Conservation (phyloP, 2,329 filamentous ascomycete species). For the Zymoseptoria ardabiliae region DNA sequence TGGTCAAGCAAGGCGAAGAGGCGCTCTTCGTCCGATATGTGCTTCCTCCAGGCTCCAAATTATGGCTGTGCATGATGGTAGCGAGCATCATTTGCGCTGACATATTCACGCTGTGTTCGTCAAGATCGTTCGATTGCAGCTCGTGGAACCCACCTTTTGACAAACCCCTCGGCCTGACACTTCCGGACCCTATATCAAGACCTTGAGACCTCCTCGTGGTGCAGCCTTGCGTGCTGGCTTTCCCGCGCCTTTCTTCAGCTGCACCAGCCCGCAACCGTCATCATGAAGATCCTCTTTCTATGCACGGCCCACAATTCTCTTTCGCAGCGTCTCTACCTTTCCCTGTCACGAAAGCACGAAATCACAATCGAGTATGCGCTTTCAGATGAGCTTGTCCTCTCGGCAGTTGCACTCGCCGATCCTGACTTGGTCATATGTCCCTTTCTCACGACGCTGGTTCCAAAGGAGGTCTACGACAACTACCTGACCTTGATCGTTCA, state of each 20-base stretch:
- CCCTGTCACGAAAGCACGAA: constrained; percentile 31
- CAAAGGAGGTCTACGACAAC: constrained; percentile 32
- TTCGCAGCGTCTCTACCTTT: constrained; percentile 35
- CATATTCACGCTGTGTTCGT: neutral
- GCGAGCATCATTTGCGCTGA: neutral
- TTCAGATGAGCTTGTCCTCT: constrained; percentile 30
- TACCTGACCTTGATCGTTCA: constrained; percentile 37
- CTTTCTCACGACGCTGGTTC: constrained; percentile 36
- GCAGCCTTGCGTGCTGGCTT: neutral
- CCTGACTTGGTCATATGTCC: constrained; percentile 39
- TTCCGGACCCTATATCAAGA: neutral
- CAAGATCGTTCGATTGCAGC: neutral
- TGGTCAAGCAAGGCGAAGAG: neutral
- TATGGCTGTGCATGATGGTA: neutral
- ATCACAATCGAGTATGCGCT: constrained; percentile 37
- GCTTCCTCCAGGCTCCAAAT: neutral
- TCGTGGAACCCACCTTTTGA: neutral
- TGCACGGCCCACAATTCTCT: constrained; percentile 42
- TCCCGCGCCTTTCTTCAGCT: neutral
- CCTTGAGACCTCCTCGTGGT: neutral
- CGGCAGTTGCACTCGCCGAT: constrained; percentile 32
- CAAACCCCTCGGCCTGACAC: neutral
- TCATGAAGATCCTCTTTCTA: constrained; percentile 38
- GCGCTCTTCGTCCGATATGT: neutral
- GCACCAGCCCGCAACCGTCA: neutral